phyloP scores from a whole-genome alignment of 2,329 filamentous ascomycete genomes.

The Verticillium albo-atrum region DNA sequence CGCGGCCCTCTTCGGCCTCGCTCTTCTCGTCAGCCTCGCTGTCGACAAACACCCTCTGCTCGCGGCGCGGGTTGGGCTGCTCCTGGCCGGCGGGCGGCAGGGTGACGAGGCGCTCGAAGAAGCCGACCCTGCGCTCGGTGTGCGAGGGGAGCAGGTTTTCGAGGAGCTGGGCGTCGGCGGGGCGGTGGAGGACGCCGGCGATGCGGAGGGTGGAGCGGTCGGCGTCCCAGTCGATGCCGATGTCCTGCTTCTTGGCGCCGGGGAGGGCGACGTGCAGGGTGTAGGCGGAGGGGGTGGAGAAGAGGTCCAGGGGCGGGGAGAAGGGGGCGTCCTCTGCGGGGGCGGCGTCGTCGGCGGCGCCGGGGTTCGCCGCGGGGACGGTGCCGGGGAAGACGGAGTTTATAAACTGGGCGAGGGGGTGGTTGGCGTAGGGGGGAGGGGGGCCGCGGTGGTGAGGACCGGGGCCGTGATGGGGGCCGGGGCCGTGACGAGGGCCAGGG shows the following conservation, averaged over 20 bases:
- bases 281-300: constrained; percentile 61
- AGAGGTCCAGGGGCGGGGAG: constrained; percentile 67
- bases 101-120: constrained; percentile 67
- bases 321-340: constrained; percentile 38
- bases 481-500: constrained; percentile 21
- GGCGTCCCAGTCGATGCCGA: constrained; percentile 71
- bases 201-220: constrained; percentile 63
- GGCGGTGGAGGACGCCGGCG: constrained; percentile 68
- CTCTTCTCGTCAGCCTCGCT: constrained; percentile 38
- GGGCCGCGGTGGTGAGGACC: constrained; percentile 11
- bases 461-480: constrained; percentile 6
- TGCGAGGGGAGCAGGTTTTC: constrained; percentile 50
- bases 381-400: constrained; percentile 4
- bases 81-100: constrained; percentile 42
- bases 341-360: constrained; percentile 6
- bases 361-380: constrained; percentile 3
- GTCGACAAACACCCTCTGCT: background rate
- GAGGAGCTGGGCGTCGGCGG: constrained; percentile 65
- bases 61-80: background rate
- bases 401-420: constrained; percentile 6
- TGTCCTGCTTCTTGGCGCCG: constrained; percentile 73
- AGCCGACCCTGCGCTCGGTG: constrained; percentile 66
- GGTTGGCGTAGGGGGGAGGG: constrained; percentile 12
- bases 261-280: constrained; percentile 73
- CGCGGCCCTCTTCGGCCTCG: constrained; percentile 31